Conservation (phyloP, 805 yeast genomes). For the Hanseniaspora clermontiae region DNA sequence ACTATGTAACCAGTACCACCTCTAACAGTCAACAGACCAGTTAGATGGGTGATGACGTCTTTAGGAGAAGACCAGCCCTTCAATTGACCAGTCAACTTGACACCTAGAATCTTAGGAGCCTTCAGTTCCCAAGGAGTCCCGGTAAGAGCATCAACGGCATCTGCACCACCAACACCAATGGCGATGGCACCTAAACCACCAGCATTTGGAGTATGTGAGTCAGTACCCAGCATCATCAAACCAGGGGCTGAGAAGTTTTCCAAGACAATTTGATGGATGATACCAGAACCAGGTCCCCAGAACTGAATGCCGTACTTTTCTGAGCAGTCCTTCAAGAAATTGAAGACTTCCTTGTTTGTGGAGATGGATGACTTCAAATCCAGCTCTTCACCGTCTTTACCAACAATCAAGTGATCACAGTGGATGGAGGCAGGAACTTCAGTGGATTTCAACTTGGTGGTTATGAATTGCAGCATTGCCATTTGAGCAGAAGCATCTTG, state of each 20-base stretch:
- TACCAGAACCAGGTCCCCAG: conserved; percentile 99
- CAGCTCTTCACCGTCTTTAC: conserved; percentile 78
- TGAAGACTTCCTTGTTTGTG: conserved; percentile 88
- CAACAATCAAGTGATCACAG: conserved; percentile 96
- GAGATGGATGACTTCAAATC: conserved; percentile 74
- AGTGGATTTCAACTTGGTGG: conserved; percentile 78
- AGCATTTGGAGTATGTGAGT: conserved; percentile 97
- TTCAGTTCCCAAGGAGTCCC: conserved; percentile 98
- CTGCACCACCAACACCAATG: conserved; percentile 99
- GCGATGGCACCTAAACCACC: conserved; percentile 98
- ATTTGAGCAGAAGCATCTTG: conserved; percentile 99
- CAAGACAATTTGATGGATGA: conserved; percentile 92
- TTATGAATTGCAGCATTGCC: conserved; percentile 97
- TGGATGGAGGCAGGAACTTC: conserved; percentile 93
- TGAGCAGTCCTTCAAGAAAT: conserved; percentile 84
- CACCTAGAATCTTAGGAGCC: conserved; percentile 92
- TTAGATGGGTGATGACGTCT: conserved; percentile 85
- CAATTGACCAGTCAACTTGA: conserved; percentile 77
- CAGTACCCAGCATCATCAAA: conserved; percentile 92
- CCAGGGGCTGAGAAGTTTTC: conserved; percentile 98
- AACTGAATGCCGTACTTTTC: conserved; percentile 92
- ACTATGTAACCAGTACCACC: conserved; percentile 97
- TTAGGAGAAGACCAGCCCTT: conserved; percentile 95
- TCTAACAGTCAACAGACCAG: conserved; percentile 85
- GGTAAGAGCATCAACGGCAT: conserved; percentile 95